Conservation (phyloP, 495 filamentous ascomycete species). For the Neurospora tetrasperma region DNA sequence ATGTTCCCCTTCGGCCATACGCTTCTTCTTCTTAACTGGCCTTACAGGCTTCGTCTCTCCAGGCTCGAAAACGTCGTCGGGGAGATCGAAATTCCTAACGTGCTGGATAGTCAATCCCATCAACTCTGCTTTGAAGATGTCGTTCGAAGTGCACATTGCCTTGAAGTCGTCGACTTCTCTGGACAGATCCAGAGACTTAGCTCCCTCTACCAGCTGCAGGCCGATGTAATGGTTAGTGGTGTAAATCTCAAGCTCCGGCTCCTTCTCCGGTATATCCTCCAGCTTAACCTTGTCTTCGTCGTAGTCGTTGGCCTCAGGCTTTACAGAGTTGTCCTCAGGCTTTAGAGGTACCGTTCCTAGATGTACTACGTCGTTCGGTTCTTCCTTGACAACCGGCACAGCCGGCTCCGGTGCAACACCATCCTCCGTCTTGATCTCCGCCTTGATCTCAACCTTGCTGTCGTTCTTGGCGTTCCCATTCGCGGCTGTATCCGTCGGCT, state of each 20-base stretch:
- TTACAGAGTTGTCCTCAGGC: slow-evolving; percentile 4
- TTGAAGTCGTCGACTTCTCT: slow-evolving; percentile 67
- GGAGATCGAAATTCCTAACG: slow-evolving; percentile 73
- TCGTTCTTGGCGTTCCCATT: slow-evolving; percentile 37
- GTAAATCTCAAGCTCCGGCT: slow-evolving; percentile 14
- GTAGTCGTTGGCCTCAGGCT: slow-evolving; percentile 6
- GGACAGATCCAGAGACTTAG: slow-evolving; percentile 57
- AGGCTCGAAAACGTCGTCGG: slow-evolving; percentile 75
- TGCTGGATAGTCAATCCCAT: slow-evolving; percentile 63
- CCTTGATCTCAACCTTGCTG: slow-evolving; percentile 47
- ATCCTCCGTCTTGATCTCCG: slow-evolving; percentile 21
- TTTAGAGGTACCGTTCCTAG: slow-evolving; percentile 1
- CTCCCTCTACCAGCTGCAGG: slow-evolving; percentile 29
- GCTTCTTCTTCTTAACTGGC: slow-evolving; percentile 43
- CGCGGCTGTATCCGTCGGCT: slow-evolving; percentile 32
- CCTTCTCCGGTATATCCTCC: slow-evolving; percentile 16
- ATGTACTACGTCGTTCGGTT: slow-evolving; percentile 1
- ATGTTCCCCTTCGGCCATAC: slow-evolving; percentile 12
- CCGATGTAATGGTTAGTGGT: slow-evolving; percentile 29
- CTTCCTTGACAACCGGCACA: slow-evolving; percentile 8
- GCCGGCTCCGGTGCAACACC: not conserved
- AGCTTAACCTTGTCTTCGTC: slow-evolving; percentile 10
- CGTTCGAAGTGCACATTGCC: slow-evolving; percentile 53
- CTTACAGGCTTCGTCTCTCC: slow-evolving; percentile 64
- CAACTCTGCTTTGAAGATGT: slow-evolving; percentile 45